A percentile compares a stretch with the other conserved stretches of the same genome.
phyloP scores from a whole-genome alignment of 257 asterid genomes.

The Verbena officinalis region DNA sequence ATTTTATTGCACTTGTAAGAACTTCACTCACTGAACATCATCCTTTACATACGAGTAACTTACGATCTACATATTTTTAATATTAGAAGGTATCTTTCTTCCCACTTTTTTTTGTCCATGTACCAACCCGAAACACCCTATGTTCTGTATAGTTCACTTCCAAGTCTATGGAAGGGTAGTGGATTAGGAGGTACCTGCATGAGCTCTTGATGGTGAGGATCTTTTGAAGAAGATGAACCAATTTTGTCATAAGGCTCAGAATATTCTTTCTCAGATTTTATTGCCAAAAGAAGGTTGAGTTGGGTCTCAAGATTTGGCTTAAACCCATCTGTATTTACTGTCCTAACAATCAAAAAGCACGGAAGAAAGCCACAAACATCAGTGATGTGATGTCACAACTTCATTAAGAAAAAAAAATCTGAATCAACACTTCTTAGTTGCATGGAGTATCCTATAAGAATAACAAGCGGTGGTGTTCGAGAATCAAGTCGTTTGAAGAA shows the following conservation, averaged over 20 bases:
- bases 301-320: slow-evolving; percentile 98
- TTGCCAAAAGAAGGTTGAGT: slow-evolving; percentile 83
- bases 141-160: slow-evolving; percentile 11
- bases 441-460: slow-evolving; percentile 18
- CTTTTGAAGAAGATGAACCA: slow-evolving; percentile 53
- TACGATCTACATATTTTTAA: background rate
- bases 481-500: slow-evolving; percentile 22
- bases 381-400: slow-evolving; percentile 14
- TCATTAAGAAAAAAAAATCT: slow-evolving; percentile 7
- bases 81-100: background rate
- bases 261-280: slow-evolving; percentile 55
- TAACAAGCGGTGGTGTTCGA: slow-evolving; percentile 1
- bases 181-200: slow-evolving; percentile 63
- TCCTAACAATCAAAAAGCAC: slow-evolving; percentile 57
- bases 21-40: background rate
- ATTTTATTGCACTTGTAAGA: slow-evolving; percentile 2
- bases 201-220: slow-evolving; percentile 79
- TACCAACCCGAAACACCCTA: slow-evolving; percentile 18
- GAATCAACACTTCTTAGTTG: background rate
- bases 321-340: slow-evolving; percentile 94
- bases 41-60: background rate
- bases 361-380: slow-evolving; percentile 35
- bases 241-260: slow-evolving; percentile 53
- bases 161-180: slow-evolving; percentile 14
- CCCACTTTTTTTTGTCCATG: background rate